phyloP scores from a whole-genome alignment of 192 early-diverging fungal genomes.

The Linnemannia exigua region DNA sequence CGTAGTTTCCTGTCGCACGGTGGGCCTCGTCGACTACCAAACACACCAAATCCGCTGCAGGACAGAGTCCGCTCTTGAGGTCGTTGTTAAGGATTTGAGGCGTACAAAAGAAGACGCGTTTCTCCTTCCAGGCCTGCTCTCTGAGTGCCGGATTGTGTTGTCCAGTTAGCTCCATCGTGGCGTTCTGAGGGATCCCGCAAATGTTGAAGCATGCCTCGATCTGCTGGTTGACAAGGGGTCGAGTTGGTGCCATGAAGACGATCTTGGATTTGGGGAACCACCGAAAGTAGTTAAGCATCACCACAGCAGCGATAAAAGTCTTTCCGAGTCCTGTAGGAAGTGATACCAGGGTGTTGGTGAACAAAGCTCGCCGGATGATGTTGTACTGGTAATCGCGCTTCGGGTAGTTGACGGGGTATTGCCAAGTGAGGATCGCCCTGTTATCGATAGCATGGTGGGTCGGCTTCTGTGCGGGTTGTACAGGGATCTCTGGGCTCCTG shows the following conservation, averaged over 20 bases:
- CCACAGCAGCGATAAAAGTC: slow-evolving; percentile 95
- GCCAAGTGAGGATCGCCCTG: slow-evolving; percentile 71
- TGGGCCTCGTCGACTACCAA: slow-evolving; percentile 97
- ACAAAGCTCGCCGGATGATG: slow-evolving; percentile 82
- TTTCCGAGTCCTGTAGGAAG: slow-evolving; percentile 92
- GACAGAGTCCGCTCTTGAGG: slow-evolving; percentile 74
- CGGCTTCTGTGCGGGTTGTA: slow-evolving; percentile 24
- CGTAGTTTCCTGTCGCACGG: slow-evolving; percentile 86
- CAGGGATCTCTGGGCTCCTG: slow-evolving; percentile 9
- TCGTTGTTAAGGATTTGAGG: slow-evolving; percentile 94
- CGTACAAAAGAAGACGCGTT: slow-evolving; percentile 88
- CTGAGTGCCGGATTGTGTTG: slow-evolving; percentile 59
- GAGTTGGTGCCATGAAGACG: slow-evolving; percentile 94
- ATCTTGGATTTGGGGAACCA: slow-evolving; percentile 93
- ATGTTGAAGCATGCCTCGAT: slow-evolving; percentile 89
- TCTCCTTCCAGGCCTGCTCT: slow-evolving; percentile 69
- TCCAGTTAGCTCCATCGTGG: slow-evolving; percentile 80
- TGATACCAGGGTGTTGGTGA: slow-evolving; percentile 89
- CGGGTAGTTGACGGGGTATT: slow-evolving; percentile 81
- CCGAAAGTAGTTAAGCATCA: slow-evolving; percentile 90
- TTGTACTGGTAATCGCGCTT: slow-evolving; percentile 91
- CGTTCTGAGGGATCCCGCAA: slow-evolving; percentile 78
- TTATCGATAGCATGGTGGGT: slow-evolving; percentile 67
- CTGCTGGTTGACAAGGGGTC: slow-evolving; percentile 93
- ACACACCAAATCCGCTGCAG: slow-evolving; percentile 71